A percentile compares a stretch with the other conserved stretches of the same genome.
Conservation (phyloP, 352 stramenopile genomes). For the Pythium rishiriense region DNA sequence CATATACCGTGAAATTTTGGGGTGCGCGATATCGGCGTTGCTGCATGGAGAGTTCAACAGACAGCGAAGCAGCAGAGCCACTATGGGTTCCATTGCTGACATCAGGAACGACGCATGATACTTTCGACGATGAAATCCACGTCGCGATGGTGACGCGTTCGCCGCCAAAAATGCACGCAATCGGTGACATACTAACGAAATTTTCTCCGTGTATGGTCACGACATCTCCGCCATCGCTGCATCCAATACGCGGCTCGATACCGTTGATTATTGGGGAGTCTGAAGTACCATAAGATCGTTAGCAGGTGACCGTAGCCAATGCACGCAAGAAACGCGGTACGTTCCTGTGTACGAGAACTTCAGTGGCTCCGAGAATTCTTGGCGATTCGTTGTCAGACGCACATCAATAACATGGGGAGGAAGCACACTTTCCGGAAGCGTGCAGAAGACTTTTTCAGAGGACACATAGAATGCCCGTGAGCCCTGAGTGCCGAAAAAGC, state of each 20-base stretch:
- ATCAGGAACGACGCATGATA: constrained; percentile 13
- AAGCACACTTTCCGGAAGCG: neutral
- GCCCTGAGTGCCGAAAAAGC: constrained; percentile 16
- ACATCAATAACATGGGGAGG: constrained; percentile 30
- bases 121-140: constrained; percentile 10
- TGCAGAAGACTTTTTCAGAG: constrained; percentile 8
- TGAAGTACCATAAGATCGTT: constrained; percentile 20
- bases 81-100: neutral
- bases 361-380: constrained; percentile 48
- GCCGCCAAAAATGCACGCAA: constrained; percentile 14
- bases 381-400: constrained; percentile 50
- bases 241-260: constrained; percentile 11
- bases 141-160: neutral
- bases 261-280: constrained; percentile 37
- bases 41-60: constrained; percentile 5
- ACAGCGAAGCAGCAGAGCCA: neutral
- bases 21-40: constrained; percentile 4
- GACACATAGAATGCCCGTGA: constrained; percentile 13
- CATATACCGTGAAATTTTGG: constrained; percentile 14
- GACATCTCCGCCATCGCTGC: constrained; percentile 11
- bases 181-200: constrained; percentile 13
- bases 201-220: constrained; percentile 22
- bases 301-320: neutral
- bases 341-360: constrained; percentile 56
- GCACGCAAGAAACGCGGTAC: neutral